Evolutionary conservation across 345 rosid species (phyloP), one percentile per base, ranked within the genome.

Genomic region (Lepidium sativum): DNA sequence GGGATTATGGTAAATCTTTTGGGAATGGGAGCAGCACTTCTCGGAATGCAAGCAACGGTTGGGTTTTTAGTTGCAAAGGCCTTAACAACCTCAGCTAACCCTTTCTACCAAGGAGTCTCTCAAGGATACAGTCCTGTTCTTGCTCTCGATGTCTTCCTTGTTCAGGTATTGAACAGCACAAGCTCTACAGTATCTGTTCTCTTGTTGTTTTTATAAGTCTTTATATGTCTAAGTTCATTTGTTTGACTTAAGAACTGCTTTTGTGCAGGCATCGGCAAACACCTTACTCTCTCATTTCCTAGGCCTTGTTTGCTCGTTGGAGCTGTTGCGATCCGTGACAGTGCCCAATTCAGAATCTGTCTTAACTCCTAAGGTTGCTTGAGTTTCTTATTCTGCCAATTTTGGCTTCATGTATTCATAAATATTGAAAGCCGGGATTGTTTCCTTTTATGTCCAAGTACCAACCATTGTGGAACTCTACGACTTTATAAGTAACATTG

Each of bases 31-130:
- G 88, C 97, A 41, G 87, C 96, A 21, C 67, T 95, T 59, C 89
- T 91, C 47, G 99, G 96, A 40, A 81, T 91, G 96, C 97, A 88
- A 85, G 97, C 99, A 66, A 95, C 89, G 0, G 94, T 95, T 1
- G 98, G 99, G 16, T 75, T 69, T 41, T 68, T 91, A 70, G 94
- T 88, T 17, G 96, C 97, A n/a, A 91, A 88, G 80, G 96, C 97
- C 68, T 84, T 91, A 60, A 91, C 99, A 65, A 77, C 99, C 37
- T 80, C 97, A 5, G 87, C 91, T 8, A 90, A 78, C 77, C 97
- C 97, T 50, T 88, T 80, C 64, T 83, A 82, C 77, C 99, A 91
- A 70, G 91, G 92, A 57, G 76, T 90, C 25, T 53, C 97, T 25
- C 95, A 95, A 5, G 97, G 95, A 43, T 81, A 76, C 57, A 79